Conservation (phyloP, 73 alveolate species). For the Effrenium voratum region DNA sequence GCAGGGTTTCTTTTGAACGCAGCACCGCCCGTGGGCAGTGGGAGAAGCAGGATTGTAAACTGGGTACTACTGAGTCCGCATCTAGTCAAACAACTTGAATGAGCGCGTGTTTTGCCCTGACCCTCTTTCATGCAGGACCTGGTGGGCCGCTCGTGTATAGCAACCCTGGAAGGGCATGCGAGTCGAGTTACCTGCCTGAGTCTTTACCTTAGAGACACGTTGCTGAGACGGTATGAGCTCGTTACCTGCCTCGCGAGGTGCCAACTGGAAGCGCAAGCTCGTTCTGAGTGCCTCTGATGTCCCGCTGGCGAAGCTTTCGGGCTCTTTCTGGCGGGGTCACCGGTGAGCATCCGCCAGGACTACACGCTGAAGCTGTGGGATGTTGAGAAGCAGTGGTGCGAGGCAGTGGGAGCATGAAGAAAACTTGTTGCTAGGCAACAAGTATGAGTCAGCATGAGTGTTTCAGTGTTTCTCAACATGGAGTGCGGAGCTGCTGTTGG, state of each 20-base stretch:
- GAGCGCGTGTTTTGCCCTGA: too few relatives aligned
- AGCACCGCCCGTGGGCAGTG: too few relatives aligned
- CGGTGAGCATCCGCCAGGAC: conserved; percentile 11
- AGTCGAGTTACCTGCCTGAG: conserved; percentile 64
- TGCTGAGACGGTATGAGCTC: background rate
- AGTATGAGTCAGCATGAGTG: background rate
- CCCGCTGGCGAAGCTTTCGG: background rate
- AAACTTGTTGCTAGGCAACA: background rate
- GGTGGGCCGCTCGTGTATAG: conserved; percentile 69
- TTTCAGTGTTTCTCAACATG: background rate
- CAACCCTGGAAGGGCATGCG: conserved; percentile 75
- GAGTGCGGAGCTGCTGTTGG: background rate
- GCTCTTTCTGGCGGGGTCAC: background rate
- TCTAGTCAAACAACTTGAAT: too few relatives aligned
- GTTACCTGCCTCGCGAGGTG: background rate
- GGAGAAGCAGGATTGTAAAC: too few relatives aligned
- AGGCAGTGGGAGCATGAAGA: background rate
- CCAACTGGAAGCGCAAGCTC: conserved; percentile 70
- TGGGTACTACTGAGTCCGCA: too few relatives aligned
- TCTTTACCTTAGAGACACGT: background rate
- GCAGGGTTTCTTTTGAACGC: too few relatives aligned
- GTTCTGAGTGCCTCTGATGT: conserved; percentile 78
- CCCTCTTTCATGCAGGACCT: conserved; percentile 13
- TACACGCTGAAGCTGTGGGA: conserved; percentile 86
- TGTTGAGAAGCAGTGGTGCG: conserved; percentile 79